phyloP scores from a whole-genome alignment of 306 rosid genomes.

The Astragalus glycyphyllos region DNA sequence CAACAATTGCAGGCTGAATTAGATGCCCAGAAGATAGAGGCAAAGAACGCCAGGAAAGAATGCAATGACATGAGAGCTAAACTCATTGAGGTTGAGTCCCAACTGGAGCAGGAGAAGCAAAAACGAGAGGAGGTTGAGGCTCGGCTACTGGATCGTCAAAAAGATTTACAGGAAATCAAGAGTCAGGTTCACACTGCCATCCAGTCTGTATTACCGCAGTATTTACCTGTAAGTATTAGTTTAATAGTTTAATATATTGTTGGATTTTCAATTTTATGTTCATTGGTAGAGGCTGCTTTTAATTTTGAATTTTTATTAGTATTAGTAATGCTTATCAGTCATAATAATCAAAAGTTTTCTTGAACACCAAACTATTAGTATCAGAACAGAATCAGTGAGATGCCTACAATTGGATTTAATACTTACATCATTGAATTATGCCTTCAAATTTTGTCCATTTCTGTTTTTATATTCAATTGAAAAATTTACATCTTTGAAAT shows the following conservation, averaged over 20 bases:
- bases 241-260: not conserved
- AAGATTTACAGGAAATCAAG: conserved; percentile 44
- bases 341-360: not conserved
- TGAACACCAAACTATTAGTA: conserved; percentile 8
- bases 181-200: conserved; percentile 51
- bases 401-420: not conserved
- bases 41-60: conserved; percentile 45
- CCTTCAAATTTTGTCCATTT: not conserved
- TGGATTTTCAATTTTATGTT: conserved; percentile 10
- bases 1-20: conserved; percentile 43
- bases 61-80: conserved; percentile 43
- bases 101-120: conserved; percentile 41
- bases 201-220: conserved; percentile 48
- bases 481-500: not conserved
- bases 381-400: not conserved
- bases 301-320: not conserved
- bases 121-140: conserved; percentile 43
- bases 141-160: conserved; percentile 42
- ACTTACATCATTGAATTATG: not conserved
- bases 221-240: conserved; percentile 43
- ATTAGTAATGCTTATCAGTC: not conserved
- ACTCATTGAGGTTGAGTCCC: conserved; percentile 47
- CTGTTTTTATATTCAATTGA: not conserved
- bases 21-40: conserved; percentile 45
- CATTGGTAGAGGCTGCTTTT: not conserved